phyloP scores from a whole-genome alignment of 2,329 filamentous ascomycete genomes.

The Raffaelea ambrosiae region DNA sequence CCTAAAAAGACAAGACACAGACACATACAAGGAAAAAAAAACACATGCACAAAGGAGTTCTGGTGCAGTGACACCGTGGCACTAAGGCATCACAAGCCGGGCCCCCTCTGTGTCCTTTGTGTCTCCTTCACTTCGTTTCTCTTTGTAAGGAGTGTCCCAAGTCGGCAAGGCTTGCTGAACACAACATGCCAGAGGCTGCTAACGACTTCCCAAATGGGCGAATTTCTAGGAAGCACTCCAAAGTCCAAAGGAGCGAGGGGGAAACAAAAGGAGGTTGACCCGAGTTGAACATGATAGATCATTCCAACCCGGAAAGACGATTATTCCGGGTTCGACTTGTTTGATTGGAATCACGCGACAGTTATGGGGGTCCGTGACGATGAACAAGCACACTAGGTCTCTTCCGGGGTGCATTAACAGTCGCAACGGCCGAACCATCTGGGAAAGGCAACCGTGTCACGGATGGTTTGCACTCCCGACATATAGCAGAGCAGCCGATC shows the following conservation, averaged over 20 bases:
- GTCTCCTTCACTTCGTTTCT: not conserved
- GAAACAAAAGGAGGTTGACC: no score
- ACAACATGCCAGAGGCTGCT: no score
- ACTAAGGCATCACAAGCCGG: not conserved
- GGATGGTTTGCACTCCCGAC: conserved; percentile 69
- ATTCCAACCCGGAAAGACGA: no score
- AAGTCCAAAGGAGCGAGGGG: no score
- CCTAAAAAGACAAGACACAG: not conserved
- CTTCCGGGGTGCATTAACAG: conserved; percentile 39
- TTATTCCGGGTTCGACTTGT: no score
- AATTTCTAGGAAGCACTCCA: no score
- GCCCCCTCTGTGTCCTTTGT: no score
- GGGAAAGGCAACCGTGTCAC: conserved; percentile 81
- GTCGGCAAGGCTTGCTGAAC: conserved; percentile 31
- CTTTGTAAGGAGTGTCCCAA: conserved; percentile 21
- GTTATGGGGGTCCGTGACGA: no score
- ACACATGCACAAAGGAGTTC: not conserved
- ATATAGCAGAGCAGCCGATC: conserved; percentile 81
- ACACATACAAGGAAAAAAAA: not conserved
- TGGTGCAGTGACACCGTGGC: not conserved
- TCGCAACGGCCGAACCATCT: conserved; percentile 60
- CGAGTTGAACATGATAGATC: no score
- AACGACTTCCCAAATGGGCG: no score
- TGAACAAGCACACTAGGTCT: no score
- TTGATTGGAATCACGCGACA: no score